Base-by-base conservation (phyloP, 805 yeast genomes). In the Kodamaea leandrae region DNA sequence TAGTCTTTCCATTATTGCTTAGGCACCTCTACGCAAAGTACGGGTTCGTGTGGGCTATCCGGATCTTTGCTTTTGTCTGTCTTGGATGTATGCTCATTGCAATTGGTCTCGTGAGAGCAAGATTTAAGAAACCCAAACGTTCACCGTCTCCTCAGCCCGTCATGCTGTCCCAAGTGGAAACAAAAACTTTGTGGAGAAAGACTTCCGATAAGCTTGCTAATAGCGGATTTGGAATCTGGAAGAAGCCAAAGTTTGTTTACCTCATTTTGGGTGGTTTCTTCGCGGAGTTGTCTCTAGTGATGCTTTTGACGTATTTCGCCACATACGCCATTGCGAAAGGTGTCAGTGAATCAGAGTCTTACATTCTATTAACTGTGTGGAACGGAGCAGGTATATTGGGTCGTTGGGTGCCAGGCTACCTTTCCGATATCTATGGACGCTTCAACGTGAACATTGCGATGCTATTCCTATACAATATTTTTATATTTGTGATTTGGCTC, bases 1-100 rank as follows among this genome's bases (percentile, higher is more conserved):
- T 51, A 3, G 38, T 49, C 20, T 51, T 53, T 46, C 58, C 58
- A 9, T 37, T 52, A 24, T 32, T 53, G 29, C 48, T 53, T 19
- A 48, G 50, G 25, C 29, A 43, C 20, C 37, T 49, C 16, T 53
- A 51, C 30, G 38, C 39, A 12, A 34, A 48, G 7, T 51, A 49
- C 18, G 58, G 58, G 2, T 53, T 45, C 36, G 44, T 37, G 2
- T 53, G 58, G 58, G 55, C 53, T 16, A 47, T 53, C 26, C 45
- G 86, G 26, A 64, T 73, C 4, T 55, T 80, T 36, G 71, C 60
- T 6, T 64, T 64, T 37, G 47, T 60, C n/a, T 52, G 63, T 36
- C 50, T 61, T 5, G 60, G 52, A 4, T 56, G 60, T 17, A 54
- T 55, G 57, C 12, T 44, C 5, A 21, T 48, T 14, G 50, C 67